Evolutionary conservation across 768 basidiomycete genomes (phyloP), one percentile per base, ranked within the genome.

Genomic region (Sarcomyxa edulis): DNA sequence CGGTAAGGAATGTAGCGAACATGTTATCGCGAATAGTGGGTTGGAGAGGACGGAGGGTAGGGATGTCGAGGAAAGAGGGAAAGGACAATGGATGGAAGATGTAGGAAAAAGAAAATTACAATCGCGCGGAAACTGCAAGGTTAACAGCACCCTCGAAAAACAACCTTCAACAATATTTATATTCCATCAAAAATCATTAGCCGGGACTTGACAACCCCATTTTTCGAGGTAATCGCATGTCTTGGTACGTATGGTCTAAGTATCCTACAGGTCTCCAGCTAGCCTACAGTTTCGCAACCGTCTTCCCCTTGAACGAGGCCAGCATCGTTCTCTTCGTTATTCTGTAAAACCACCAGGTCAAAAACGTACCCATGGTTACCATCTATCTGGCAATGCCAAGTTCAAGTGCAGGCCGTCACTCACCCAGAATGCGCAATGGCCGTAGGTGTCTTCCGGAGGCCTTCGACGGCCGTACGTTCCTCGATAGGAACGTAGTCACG

Each of bases 1-100:
- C 56, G 44, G 73, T 71, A 85, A 86, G 36, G 84, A 89, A 62
- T 64, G 87, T 84, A 67, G 76, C 65, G 74, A 79, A 80, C 87
- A 89, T 90, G 62, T 59, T 73, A 42, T 61, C 48, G 44, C 47
- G 52, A 41, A 51, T 49, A 45, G 55, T 52, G 49, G 51, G 51
- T 59, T 56, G 51, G 50, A 44, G 49, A 42, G 48, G 47, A 48
- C 56, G 47, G 50, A 49, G 45, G 40, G 48, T 52, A 46, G 51
- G 40, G 47, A 47, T 51, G 49, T 46, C 46, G 42, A 49, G 56
- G 50, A 46, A 53, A 51, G 53, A 43, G 44, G 44, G 18, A 9
- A 45, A 46, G 48, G 53, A 44, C 40, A 52, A 40, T 47, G 53
- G 49, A 44, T 40, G 45, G 41, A 47, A n/a, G n/a, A n/a, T n/a